Evolutionary conservation across 1,284 basidiomycete genomes (phyloP), one percentile per base, ranked within the genome.

Genomic region (Grifola frondosa): DNA sequence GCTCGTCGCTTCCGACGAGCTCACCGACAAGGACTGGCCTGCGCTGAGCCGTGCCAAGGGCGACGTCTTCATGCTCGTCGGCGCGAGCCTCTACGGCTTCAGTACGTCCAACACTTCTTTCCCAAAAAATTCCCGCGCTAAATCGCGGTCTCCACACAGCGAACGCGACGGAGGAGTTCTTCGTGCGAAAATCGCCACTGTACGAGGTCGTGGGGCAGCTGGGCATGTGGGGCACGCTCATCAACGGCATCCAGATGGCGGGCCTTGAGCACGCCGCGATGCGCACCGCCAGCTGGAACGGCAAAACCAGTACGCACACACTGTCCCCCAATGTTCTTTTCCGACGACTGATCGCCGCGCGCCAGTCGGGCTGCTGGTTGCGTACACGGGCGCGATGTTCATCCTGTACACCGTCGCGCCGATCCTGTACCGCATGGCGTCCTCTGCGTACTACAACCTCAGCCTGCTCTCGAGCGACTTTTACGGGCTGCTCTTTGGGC

Each of bases 141-240:
- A 23, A 4, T n/a, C n/a, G n/a, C n/a, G n/a, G 4, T 3, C 4
- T 3, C 22, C 3, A 1, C 21, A 17, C 45, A 89, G 87, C 87
- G 11, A 92, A 92, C 55, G 87, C 89, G 21, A 88, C 88, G 1
- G 90, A 92, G 61, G 89, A 93, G 59, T 88, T 86, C 62, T 81
- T 93, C 50, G 91, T 93, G 15, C 77, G 91, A 46, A 78, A 69
- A 49, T 73, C 81, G 9, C 91, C 90, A 6, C 68, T 93, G 24
- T 93, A 91, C 58, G 90, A 92, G 65, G 88, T 91, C 42, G 81
- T 92, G 16, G 89, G 89, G 6, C 87, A 89, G 62, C 65, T 93
- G 30, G 91, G 91, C 3, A 80, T 93, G 77, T 92, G 79, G 75
- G 90, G 88, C 22, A 78, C 79, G 49, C 63, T 92, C 44, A 82